Evolutionary conservation across 75 land plant species (phyloP).

Genomic region (Larix kaempferi): DNA sequence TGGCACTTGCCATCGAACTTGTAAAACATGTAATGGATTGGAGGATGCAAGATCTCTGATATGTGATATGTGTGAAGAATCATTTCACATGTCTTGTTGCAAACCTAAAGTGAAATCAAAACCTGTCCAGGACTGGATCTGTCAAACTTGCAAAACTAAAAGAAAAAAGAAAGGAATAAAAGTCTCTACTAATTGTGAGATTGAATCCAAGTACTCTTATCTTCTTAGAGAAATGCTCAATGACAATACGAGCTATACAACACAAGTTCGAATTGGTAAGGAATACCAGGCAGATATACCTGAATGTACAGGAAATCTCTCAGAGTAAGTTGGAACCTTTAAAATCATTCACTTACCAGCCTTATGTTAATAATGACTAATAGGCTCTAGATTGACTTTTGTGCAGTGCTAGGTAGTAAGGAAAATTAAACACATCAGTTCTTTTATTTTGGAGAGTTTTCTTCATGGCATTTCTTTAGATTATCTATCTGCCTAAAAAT

Average conservation of each 20-base stretch:
- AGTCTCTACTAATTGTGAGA: neutral
- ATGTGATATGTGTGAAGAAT: conserved; percentile 25
- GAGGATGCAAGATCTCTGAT: conserved; percentile 18
- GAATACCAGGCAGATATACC: conserved; percentile 21
- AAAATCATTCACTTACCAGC: neutral
- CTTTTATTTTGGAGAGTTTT: too few species aligned
- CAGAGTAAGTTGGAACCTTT: conserved; percentile 6
- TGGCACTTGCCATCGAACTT: neutral
- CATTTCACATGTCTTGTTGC: conserved; percentile 19
- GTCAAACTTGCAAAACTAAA: conserved; percentile 15
- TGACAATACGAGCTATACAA: neutral
- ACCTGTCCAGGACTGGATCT: conserved; percentile 14
- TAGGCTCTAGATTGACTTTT: too few species aligned
- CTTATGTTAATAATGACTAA: neutral
- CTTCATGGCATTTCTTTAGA: too few species aligned
- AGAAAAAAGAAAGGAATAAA: conserved; percentile 10
- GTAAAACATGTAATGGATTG: conserved; percentile 1
- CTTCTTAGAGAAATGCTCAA: conserved; percentile 4
- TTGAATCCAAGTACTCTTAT: neutral
- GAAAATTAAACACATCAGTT: too few species aligned
- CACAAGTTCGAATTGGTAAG: conserved; percentile 19
- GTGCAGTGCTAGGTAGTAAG: too few species aligned
- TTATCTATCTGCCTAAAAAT: too few species aligned
- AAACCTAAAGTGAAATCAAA: neutral
- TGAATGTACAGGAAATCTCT: neutral